Conservation (phyloP, 371 early-diverging fungal genomes). For the Nematocida sp. region DNA sequence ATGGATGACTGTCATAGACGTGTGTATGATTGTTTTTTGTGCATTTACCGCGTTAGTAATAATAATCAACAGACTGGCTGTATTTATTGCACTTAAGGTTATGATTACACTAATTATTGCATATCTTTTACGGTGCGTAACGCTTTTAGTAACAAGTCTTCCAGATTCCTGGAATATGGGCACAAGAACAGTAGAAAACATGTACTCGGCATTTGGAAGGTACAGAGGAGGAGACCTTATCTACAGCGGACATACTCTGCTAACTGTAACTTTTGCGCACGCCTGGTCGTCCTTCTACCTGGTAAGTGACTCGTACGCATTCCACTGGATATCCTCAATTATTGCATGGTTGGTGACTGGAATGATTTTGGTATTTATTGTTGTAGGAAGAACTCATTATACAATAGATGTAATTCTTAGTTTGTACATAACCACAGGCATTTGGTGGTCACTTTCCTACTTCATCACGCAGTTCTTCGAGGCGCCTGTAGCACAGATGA, state of each 20-base stretch:
- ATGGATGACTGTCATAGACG: constrained; percentile 21
- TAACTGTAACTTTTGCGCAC: constrained; percentile 35
- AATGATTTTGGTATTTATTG: constrained; percentile 31
- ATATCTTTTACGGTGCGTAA: constrained; percentile 33
- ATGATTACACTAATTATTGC: constrained; percentile 14
- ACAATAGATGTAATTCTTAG: constrained; percentile 53
- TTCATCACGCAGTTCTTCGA: constrained; percentile 38
- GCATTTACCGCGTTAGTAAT: constrained; percentile 8
- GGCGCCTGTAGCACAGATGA: constrained; percentile 15
- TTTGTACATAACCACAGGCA: constrained; percentile 37
- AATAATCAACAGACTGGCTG: constrained; percentile 26
- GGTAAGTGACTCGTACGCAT: constrained; percentile 15
- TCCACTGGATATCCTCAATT: constrained; percentile 21
- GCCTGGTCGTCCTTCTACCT: constrained; percentile 51
- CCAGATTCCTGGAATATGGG: constrained; percentile 53
- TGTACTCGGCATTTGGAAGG: constrained; percentile 10
- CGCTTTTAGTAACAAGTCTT: constrained; percentile 31
- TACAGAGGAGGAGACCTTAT: constrained; percentile 51
- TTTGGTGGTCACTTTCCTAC: constrained; percentile 53
- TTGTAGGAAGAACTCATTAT: constrained; percentile 47
- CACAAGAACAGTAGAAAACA: constrained; percentile 8
- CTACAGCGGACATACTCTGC: constrained; percentile 51
- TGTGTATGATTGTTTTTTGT: constrained; percentile 39
- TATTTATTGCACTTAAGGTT: constrained; percentile 50
- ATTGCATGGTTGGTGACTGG: constrained; percentile 19